These are phyloP conservation scores for Lachancea sp. DNA, from an alignment of 805 yeast genomes.

Conservation along the genomic window DNA sequence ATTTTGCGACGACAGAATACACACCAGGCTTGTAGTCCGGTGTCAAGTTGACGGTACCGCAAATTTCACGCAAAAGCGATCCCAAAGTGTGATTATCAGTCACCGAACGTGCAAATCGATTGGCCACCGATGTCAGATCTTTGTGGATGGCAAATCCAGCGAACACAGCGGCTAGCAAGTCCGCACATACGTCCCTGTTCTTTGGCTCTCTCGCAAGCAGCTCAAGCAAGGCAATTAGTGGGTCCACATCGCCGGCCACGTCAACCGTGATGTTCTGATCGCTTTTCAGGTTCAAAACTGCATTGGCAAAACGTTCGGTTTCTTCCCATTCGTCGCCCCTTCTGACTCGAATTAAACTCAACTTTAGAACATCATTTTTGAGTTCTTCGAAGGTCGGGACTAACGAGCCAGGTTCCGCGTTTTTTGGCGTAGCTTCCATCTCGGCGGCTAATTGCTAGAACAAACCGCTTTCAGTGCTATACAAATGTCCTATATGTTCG, in stretches of 20 bases:
- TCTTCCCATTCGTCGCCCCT: not conserved
- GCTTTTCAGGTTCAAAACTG: not conserved
- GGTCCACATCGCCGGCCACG: not conserved
- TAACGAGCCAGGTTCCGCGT: not conserved
- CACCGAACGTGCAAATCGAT: not conserved
- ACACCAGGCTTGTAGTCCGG: slow-evolving; percentile 15
- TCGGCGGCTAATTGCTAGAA: slow-evolving; percentile 1
- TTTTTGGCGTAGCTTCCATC: not conserved
- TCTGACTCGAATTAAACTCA: not conserved
- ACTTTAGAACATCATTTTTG: not conserved
- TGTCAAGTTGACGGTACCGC: slow-evolving; percentile 1
- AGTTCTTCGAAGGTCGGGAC: not conserved
- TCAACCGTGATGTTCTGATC: not conserved
- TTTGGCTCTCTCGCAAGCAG: not conserved
- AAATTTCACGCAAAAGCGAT: slow-evolving; percentile 6
- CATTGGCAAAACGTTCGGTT: slow-evolving; percentile 1
- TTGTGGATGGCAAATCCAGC: slow-evolving; percentile 21
- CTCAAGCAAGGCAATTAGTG: slow-evolving; percentile 1
- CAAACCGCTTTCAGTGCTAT: no score
- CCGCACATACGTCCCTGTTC: slow-evolving; percentile 1
- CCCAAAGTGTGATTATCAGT: not conserved
- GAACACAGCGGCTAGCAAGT: slow-evolving; percentile 15
- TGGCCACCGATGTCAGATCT: not conserved
- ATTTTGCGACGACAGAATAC: slow-evolving; percentile 14
- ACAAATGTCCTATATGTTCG: not conserved